A percentile compares a stretch with the other conserved stretches of the same genome.
Evolutionary conservation across 805 yeast genomes (phyloP).

Genomic region (Blastobotrys mokoenaii): DNA sequence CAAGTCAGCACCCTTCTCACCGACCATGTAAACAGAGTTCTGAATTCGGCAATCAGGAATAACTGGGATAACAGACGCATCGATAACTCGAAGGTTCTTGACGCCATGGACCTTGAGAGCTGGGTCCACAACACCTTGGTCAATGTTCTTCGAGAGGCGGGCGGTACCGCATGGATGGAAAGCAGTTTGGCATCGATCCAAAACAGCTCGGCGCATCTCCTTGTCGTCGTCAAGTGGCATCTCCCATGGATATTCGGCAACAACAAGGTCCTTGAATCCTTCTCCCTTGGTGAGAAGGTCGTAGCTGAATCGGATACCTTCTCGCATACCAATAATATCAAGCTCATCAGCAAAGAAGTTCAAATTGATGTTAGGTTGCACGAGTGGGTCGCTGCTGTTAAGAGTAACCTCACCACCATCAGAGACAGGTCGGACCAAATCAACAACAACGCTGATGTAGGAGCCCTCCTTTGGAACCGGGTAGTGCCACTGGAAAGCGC

Average conservation of each 20-base stretch:
- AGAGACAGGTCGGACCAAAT: constrained; percentile 25
- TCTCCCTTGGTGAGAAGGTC: constrained; percentile 25
- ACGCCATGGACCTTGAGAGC: constrained; percentile 27
- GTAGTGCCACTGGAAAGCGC: constrained; percentile 26
- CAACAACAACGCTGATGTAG: constrained; percentile 23
- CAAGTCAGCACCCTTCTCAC: constrained; percentile 27
- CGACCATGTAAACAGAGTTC: constrained; percentile 25
- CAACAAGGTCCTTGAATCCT: constrained; percentile 27
- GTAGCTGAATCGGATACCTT: constrained; percentile 26
- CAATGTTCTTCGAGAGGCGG: constrained; percentile 15
- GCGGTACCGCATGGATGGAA: constrained; percentile 30
- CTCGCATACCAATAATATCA: constrained; percentile 28
- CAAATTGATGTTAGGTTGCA: constrained; percentile 23
- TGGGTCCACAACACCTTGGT: constrained; percentile 25
- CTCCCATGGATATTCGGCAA: constrained; percentile 27
- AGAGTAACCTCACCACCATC: constrained; percentile 24
- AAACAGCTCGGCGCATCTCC: constrained; percentile 26
- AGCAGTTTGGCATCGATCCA: constrained; percentile 26
- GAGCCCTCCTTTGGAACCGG: constrained; percentile 22
- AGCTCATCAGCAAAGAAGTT: constrained; percentile 27
- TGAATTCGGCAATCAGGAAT: constrained; percentile 27
- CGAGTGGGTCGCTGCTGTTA: constrained; percentile 22
- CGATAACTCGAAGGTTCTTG: constrained; percentile 25
- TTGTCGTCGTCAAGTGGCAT: constrained; percentile 26
- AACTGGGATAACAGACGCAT: constrained; percentile 29